Evolutionary conservation across 257 asterid species (phyloP), one percentile per base, ranked within the genome.

Genomic region (Jasminum sambac): DNA sequence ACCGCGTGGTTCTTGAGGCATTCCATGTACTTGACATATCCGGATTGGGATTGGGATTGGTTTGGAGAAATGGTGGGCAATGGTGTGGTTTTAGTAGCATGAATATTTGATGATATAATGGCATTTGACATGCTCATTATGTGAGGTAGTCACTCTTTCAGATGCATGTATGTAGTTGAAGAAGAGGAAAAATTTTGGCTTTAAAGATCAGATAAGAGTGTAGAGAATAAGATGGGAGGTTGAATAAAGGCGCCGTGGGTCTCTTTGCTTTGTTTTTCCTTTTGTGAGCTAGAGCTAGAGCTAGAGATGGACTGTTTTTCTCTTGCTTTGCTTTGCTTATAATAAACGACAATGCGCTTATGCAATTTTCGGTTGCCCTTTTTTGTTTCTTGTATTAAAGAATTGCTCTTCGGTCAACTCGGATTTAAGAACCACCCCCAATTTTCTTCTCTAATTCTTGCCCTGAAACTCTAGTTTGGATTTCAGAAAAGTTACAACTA

Each of bases 1-100:
- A 74, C 73, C 6, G 87, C 87, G 42, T 83, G 87, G 76, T 83
- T 83, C 80, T 80, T 83, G 6, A 78, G 78, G 70, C 88, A 83
- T 46, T 83, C 85, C 79, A 66, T 83, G 83, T 83, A 80, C 72
- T 38, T 72, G 5, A 74, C 69, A 5, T 8, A 46, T 46, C 57
- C 17, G 6, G n/a, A 12, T 12, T 24, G 11, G 57, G 65, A 61
- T 8, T 52, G 61, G 17, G 21, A n/a, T n/a, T n/a, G 11, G 61
- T 13, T 9, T 52, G 57, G 21, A 30, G 36, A 30, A 30, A 30
- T 30, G 36, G 36, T 30, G 2, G 36, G 4, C 36, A 30, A 30
- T 30, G 36, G 36, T 30, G 36, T 30, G 4, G 36, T 30, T 30
- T 30, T 30, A 30, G 36, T 30, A 30, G 36, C 36, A 30, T 30